Conservation (phyloP, 257 asterid species). For the Plectranthus barbatus region DNA sequence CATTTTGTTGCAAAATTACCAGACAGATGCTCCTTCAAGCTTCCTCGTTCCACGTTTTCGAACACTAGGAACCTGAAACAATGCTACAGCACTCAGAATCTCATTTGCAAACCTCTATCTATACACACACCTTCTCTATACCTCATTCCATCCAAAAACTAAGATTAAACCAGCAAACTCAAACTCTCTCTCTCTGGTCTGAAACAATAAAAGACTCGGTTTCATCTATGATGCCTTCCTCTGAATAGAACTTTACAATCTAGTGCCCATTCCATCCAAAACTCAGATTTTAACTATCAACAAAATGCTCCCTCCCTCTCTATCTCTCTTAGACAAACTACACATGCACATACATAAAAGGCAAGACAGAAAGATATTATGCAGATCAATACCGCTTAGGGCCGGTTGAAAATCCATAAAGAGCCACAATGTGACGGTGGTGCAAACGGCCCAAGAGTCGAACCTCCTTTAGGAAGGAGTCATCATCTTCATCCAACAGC, state of each 20-base stretch:
- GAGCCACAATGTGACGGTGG: constrained; percentile 79
- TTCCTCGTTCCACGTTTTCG: constrained; percentile 64
- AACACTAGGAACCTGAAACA: constrained; percentile 63
- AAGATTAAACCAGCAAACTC: not conserved
- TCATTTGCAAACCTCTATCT: not conserved
- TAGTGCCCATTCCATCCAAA: not conserved
- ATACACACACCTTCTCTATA: not conserved
- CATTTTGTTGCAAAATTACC: constrained; percentile 35
- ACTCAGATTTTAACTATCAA: not conserved
- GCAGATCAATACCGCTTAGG: constrained; percentile 42
- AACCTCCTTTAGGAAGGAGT: constrained; percentile 50
- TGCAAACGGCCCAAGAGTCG: constrained; percentile 60
- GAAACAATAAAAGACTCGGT: constrained; percentile 8
- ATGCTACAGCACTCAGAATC: not conserved
- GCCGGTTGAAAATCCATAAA: constrained; percentile 66
- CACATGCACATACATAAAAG: not conserved
- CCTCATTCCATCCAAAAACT: not conserved
- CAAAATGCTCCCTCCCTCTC: not conserved
- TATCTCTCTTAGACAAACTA: not conserved
- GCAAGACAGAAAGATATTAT: not conserved
- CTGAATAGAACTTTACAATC: not conserved
- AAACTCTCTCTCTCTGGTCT: constrained; percentile 20
- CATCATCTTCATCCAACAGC: constrained; percentile 37
- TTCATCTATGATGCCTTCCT: not conserved
- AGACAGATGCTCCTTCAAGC: constrained; percentile 74